These are phyloP conservation scores for Escovopsis sp. DNA, from an alignment of 2,329 filamentous ascomycete species.

Conservation along the genomic window DNA sequence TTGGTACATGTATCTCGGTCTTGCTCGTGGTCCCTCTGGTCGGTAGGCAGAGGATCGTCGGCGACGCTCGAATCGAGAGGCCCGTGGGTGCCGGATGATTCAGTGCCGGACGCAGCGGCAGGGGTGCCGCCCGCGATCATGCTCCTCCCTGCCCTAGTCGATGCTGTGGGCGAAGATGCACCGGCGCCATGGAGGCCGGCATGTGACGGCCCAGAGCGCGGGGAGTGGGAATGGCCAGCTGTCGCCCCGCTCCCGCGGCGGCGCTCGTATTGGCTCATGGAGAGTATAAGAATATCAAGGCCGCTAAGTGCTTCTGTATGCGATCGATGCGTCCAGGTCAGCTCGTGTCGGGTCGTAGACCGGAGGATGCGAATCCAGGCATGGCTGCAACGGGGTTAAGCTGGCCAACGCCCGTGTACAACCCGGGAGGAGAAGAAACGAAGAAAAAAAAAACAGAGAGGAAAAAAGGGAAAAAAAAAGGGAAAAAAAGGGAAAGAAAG, in stretches of 20 bases:
- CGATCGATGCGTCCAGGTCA: no score
- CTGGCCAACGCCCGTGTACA: no score
- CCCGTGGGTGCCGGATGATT: constrained; percentile 12
- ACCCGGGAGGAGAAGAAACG: no score
- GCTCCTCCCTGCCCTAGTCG: constrained; percentile 1
- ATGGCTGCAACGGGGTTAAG: no score
- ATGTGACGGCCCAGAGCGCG: constrained; percentile 9
- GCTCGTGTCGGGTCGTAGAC: no score
- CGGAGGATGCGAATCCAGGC: no score
- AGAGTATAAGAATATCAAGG: background rate
- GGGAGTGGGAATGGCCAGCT: constrained; percentile 10
- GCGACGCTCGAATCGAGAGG: constrained; percentile 10
- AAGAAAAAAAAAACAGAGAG: no score
- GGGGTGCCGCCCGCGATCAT: constrained; percentile 17
- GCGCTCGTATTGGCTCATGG: constrained; percentile 30
- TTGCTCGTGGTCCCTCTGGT: constrained; percentile 17
- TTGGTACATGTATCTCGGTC: constrained; percentile 14
- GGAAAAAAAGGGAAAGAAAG: background rate
- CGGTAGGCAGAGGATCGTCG: constrained; percentile 20
- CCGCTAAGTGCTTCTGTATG: background rate
- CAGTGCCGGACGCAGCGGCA: constrained; percentile 14
- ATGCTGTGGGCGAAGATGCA: constrained; percentile 1
- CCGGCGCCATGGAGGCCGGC: constrained; percentile 7
- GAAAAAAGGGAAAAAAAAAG: background rate
- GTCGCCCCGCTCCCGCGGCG: constrained; percentile 22